Evolutionary conservation across 2,329 filamentous ascomycete species (phyloP), one percentile per base, ranked within the genome.

Genomic region (Grosmannia penicillata): DNA sequence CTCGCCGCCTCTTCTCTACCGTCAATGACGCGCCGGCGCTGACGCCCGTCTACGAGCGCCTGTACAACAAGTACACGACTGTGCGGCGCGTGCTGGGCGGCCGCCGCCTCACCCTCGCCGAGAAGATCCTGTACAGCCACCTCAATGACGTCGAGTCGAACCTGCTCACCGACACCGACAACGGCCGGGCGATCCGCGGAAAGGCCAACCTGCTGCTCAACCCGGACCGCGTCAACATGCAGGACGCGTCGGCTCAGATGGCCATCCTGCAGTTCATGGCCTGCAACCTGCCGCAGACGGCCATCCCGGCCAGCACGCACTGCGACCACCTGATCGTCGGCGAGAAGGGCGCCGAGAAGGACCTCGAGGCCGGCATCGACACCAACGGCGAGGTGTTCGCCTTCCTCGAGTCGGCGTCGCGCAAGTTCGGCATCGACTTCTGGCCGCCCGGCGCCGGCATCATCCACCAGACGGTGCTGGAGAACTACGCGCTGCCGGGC

Each of bases 271-370:
- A 98, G 62, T 98, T 98, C 70, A 98, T 98, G 89, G 84, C 83
- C 22, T 98, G 91, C 60, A 83, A 85, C 39, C 70, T 98, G 38
- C 82, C 81, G 22, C 76, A 76, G 43, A 94, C 91, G 3, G 87
- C 87, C 9, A 89, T 98, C 36, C 91, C 91, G 10, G 89, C 91
- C 35, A 95, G 87, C 58, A 95, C 96, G 50, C 91, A 98, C 65
- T 98, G 91, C 62, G 91, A 98, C 64, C 91, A 98, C 60, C 79
- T 98, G 77, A 96, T 98, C 62, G 89, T 96, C 23, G 91, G 89
- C 40, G 80, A 93, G 61, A 82, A 78, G 55, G 91, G 91, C 42
- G 91, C 89, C 26, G 79, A 89, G 51, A 72, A 76, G 19, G 91
- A 98, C 62, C 63, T 98, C 45, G 74, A 80, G 22, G 75, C 79